These are phyloP conservation scores for Talaromyces borbonicus DNA, from an alignment of 495 filamentous ascomycete genomes.

Conservation along the genomic window DNA sequence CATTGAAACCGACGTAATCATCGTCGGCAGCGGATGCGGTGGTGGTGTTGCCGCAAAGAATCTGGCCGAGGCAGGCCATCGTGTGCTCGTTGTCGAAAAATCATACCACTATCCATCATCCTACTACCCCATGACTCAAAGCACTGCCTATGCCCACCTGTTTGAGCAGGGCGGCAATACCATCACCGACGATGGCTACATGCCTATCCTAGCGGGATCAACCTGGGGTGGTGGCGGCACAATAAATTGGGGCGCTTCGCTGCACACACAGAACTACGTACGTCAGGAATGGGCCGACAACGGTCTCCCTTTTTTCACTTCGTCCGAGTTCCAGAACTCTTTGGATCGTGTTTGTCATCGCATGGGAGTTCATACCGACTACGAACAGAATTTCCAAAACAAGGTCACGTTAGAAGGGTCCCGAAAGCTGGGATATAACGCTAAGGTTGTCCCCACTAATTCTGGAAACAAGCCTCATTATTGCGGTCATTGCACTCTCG, in stretches of 20 bases:
- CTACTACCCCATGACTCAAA: slow-evolving; percentile 61
- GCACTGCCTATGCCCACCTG: slow-evolving; percentile 46
- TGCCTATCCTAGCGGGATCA: slow-evolving; percentile 55
- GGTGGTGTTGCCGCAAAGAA: slow-evolving; percentile 77
- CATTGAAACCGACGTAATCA: slow-evolving; percentile 70
- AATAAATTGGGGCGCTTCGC: slow-evolving; percentile 77
- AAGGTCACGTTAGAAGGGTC: slow-evolving; percentile 62
- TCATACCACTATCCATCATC: slow-evolving; percentile 61
- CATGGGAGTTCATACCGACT: slow-evolving; percentile 69
- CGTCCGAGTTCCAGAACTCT: slow-evolving; percentile 61
- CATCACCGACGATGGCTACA: slow-evolving; percentile 51
- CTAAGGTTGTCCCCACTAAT: slow-evolving; percentile 69
- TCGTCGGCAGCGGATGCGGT: slow-evolving; percentile 82
- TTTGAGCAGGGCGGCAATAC: slow-evolving; percentile 50
- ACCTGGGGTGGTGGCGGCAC: slow-evolving; percentile 83
- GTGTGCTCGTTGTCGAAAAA: slow-evolving; percentile 77
- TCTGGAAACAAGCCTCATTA: slow-evolving; percentile 57
- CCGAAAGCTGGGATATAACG: slow-evolving; percentile 61
- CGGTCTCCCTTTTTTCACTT: slow-evolving; percentile 69
- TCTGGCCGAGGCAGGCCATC: slow-evolving; percentile 61
- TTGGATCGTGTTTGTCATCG: slow-evolving; percentile 62
- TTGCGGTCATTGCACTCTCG: slow-evolving; percentile 70
- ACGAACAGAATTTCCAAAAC: slow-evolving; percentile 64
- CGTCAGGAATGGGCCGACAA: slow-evolving; percentile 70
- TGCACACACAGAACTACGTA: slow-evolving; percentile 74